Base-by-base conservation (phyloP, 352 stramenopile species). In the Phytophthora melonis region DNA sequence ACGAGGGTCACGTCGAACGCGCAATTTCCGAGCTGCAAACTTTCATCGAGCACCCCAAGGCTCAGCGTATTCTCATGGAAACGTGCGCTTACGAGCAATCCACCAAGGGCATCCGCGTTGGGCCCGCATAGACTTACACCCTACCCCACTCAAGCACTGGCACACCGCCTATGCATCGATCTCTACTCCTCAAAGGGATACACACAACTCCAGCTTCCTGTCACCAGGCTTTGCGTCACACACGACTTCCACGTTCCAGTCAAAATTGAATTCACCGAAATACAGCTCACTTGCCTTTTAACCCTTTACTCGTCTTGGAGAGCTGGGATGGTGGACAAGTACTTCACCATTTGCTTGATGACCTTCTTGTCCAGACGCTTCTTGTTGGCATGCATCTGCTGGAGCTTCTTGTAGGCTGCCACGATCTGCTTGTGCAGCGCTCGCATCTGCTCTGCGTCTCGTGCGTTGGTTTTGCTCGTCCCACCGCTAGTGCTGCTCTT, bases 281-380 rank as follows among this genome's bases (percentile, higher is more conserved):
- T 72, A 60, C 18, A 76, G 53, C 27, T 25, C 36, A 6, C 6
- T 58, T 39, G 21, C 49, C 5, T 6, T 52, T 43, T 47, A 57
- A 50, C 16, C 18, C n/a, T 57, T 68, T 66, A 63, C 21, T 74
- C 63, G 52, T 88, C 71, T 70, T 92, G 82, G 18, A 94, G 58
- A 8, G 72, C 82, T 36, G 82, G 84, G 18, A 96, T 86, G 16
- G 83, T 91, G 27, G 89, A 84, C 43, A 96, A 67, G 68, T 96
- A 96, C 41, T 77, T 80, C 27, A 96, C 75, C 85, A 96, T 93
- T 64, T 95, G 82, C 70, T 96, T 96, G 67, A 95, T 82, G 49
- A 94, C 66, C 60, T 87, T 91, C 73, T 93, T 93, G 77, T 96
- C 88, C 45, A 91, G 63, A 47, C 86, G 89, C 73, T 96, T 96